Conservation (phyloP, 1,284 basidiomycete genomes). For the Cystobasidium slooffiae region DNA sequence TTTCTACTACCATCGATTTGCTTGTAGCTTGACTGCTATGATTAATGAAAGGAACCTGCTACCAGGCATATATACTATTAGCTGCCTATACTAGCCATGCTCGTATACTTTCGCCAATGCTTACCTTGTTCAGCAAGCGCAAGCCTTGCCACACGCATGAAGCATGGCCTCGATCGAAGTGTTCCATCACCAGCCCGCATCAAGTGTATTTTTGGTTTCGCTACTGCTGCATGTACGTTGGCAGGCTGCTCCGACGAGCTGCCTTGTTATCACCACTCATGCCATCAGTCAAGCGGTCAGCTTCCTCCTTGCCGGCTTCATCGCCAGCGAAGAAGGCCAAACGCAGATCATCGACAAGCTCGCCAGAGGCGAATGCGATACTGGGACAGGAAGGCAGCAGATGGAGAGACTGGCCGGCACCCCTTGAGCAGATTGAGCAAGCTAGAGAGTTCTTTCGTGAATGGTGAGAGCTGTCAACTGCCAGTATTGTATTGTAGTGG, state of each 20-base stretch:
- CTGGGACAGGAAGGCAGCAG: conserved; percentile 35
- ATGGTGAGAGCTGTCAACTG: conserved; percentile 31
- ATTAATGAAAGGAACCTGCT: no score
- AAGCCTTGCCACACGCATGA: not conserved
- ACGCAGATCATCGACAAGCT: conserved; percentile 8
- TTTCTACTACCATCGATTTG: no score
- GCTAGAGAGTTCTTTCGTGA: conserved; percentile 43
- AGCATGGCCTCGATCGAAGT: not conserved
- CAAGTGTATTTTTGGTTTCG: not conserved
- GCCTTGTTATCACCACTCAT: not conserved
- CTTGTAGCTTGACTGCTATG: no score
- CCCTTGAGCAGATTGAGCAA: conserved; percentile 42
- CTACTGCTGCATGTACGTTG: not conserved
- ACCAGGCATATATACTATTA: no score
- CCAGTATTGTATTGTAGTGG: not conserved
- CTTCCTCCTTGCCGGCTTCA: not conserved
- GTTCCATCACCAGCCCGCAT: not conserved
- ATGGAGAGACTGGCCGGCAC: conserved; percentile 50
- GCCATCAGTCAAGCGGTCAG: conserved; percentile 14
- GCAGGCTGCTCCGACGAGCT: not conserved
- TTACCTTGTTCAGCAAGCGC: not conserved
- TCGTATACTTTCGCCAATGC: not conserved
- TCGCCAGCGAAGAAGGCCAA: conserved; percentile 21
- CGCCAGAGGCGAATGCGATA: conserved; percentile 6
- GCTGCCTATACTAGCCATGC: no score